Percentiles rank a stretch among this genome's conserved stretches.
phyloP scores from a whole-genome alignment of 2,329 filamentous ascomycete species.

The Xylaria polymorpha region DNA sequence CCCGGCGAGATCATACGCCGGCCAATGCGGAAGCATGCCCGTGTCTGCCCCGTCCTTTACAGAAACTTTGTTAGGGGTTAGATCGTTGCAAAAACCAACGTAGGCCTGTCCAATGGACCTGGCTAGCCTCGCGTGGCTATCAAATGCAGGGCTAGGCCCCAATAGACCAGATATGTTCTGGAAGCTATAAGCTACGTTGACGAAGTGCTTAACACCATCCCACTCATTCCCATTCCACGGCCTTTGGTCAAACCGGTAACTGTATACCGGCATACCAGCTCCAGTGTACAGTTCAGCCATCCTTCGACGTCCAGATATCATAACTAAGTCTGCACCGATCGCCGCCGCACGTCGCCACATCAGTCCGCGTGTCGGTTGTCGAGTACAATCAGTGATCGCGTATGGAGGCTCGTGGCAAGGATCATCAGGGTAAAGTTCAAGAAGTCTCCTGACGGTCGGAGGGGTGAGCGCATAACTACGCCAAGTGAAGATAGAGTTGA shows the following conservation, averaged over 20 bases:
- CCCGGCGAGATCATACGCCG: conserved; percentile 44
- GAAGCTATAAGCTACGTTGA: conserved; percentile 62
- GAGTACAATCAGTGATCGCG: conserved; percentile 53
- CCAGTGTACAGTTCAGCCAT: conserved; percentile 57
- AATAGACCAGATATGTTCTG: conserved; percentile 61
- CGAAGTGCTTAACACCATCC: conserved; percentile 59
- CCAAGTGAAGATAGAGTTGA: conserved; percentile 56
- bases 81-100: conserved; percentile 56
- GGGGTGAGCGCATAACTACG: conserved; percentile 60
- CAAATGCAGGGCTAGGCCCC: conserved; percentile 58
- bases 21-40: conserved; percentile 40
- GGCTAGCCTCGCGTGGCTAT: conserved; percentile 52
- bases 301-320: conserved; percentile 60
- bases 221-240: conserved; percentile 55
- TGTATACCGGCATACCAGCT: conserved; percentile 54
- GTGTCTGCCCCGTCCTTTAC: background rate
- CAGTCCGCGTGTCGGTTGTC: conserved; percentile 49
- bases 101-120: conserved; percentile 56
- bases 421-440: conserved; percentile 62
- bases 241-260: conserved; percentile 63
- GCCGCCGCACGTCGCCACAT: conserved; percentile 59
- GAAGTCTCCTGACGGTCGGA: conserved; percentile 55
- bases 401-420: conserved; percentile 60
- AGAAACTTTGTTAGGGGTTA: conserved; percentile 55
- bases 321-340: conserved; percentile 61